A percentile compares a stretch with the other conserved stretches of the same genome.
phyloP scores from a whole-genome alignment of 345 rosid species.

The Rhodamnia argentea region DNA sequence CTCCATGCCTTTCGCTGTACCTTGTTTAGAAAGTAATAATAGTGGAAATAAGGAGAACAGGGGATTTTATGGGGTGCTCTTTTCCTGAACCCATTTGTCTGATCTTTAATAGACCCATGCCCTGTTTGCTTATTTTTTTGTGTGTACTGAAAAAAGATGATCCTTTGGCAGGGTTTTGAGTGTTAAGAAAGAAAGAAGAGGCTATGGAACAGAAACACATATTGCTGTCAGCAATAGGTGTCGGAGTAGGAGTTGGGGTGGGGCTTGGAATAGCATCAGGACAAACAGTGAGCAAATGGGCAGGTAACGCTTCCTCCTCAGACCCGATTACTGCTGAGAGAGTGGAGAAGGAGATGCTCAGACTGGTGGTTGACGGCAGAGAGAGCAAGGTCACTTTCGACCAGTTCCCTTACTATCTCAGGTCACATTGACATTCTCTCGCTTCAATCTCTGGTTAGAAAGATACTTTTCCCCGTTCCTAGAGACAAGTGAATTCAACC shows the following conservation, averaged over 20 bases:
- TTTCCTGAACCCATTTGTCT: background rate
- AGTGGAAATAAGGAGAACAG: background rate
- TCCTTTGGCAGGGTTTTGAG: background rate
- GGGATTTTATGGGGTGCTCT: background rate
- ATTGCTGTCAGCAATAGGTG: constrained; percentile 47
- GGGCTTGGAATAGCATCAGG: constrained; percentile 54
- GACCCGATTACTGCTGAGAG: constrained; percentile 20
- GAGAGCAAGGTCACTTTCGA: constrained; percentile 58
- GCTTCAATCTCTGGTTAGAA: background rate
- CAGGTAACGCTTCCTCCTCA: constrained; percentile 9
- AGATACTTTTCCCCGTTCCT: background rate
- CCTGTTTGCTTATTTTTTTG: background rate
- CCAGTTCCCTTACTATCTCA: constrained; percentile 60
- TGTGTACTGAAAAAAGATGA: background rate
- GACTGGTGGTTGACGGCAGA: constrained; percentile 48
- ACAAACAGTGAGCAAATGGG: constrained; percentile 41
- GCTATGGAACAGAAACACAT: constrained; percentile 42
- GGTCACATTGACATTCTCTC: constrained; percentile 18
- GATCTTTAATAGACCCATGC: background rate
- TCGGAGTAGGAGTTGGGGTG: constrained; percentile 54
- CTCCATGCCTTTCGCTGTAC: background rate
- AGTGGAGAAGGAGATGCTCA: constrained; percentile 45
- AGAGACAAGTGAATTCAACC: background rate
- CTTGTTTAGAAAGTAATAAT: background rate
- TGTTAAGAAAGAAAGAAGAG: background rate